These are phyloP conservation scores for Teunomyces kruisii DNA, from an alignment of 805 yeast genomes.

Conservation along the genomic window DNA sequence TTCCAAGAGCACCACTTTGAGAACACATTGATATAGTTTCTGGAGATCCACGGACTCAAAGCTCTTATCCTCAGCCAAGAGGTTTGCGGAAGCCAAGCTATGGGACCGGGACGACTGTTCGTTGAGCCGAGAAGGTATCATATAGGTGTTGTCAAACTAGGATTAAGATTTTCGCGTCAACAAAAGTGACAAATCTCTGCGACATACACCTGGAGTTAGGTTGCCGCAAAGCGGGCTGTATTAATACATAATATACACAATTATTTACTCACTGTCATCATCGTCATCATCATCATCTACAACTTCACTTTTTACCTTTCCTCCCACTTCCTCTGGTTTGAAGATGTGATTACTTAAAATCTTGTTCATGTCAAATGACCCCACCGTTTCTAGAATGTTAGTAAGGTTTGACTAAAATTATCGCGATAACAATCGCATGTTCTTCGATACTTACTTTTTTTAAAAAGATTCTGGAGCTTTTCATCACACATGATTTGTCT, in stretches of 20 bases:
- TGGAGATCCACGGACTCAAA: constrained; percentile 18
- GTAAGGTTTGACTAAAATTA: constrained; percentile 5
- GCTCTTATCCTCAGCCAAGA: constrained; percentile 12
- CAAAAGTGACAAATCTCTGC: neutral
- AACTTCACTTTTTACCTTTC: neutral
- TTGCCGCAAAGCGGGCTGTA: neutral
- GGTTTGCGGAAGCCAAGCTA: constrained; percentile 24
- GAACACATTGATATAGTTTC: constrained; percentile 49
- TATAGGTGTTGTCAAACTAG: neutral
- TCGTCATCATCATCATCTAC: constrained; percentile 7
- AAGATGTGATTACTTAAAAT: constrained; percentile 51
- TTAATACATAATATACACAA: constrained; percentile 2
- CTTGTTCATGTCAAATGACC: constrained; percentile 61
- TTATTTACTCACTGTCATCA: neutral
- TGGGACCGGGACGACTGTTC: constrained; percentile 14
- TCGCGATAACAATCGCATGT: neutral
- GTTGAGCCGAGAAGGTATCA: constrained; percentile 2
- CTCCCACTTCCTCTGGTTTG: constrained; percentile 29
- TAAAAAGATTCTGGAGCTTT: constrained; percentile 55
- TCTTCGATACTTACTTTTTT: constrained; percentile 39
- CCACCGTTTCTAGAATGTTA: constrained; percentile 32
- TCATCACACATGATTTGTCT: constrained; percentile 67
- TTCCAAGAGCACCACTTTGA: constrained; percentile 57
- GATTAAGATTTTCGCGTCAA: neutral
- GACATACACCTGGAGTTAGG: no score